Evolutionary conservation across 2,329 filamentous ascomycete genomes (phyloP), one percentile per base, ranked within the genome.

Genomic region (Fusarium xyrophilum): DNA sequence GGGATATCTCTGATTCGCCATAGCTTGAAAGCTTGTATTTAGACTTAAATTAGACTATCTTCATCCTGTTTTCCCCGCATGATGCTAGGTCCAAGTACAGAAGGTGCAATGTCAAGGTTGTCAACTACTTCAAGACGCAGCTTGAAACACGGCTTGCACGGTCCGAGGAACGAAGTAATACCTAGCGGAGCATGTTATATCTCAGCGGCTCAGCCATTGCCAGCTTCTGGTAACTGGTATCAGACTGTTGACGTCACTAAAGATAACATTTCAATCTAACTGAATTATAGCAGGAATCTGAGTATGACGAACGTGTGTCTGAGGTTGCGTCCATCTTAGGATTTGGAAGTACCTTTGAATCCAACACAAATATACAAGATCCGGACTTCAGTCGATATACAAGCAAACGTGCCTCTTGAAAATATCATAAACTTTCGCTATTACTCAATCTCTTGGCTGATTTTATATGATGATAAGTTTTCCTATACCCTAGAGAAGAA

Each of bases 101-200:
- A 5, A 43, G 40, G 40, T 43, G 40, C 3, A 27, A 14, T 2
- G 40, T 3, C 5, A 25, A 25, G 23, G 23, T 25, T 25, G 23
- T 25, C 4, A 35, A 43, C 5, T 7, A 43, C 23, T 9, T 27
- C 6, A 0, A 13, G 1, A 19, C 17, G 7, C 17, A 23, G 40
- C 40, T 6, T 9, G 40, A 19, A 43, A 19, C 17, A 27, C 40
- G 40, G 23, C 10, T 19, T 43, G 4, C 23, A 43, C 23, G 40
- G 40, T 43, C 40, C 40, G 40, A 43, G 40, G 40, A 5, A 27
- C 12, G 12, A 27, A 2, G 23, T 7, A 0, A 27, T 43, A 43
- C n/a, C n/a, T n/a, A n/a, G 23, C 40, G 17, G 23, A 14, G 12
- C 5, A 19, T 0, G 15, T 0, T 19, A 2, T 43, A 2, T 10